These are phyloP conservation scores for Cenchrus purpureus DNA, from an alignment of 176 grass and related monocot genomes.

Conservation along the genomic window DNA sequence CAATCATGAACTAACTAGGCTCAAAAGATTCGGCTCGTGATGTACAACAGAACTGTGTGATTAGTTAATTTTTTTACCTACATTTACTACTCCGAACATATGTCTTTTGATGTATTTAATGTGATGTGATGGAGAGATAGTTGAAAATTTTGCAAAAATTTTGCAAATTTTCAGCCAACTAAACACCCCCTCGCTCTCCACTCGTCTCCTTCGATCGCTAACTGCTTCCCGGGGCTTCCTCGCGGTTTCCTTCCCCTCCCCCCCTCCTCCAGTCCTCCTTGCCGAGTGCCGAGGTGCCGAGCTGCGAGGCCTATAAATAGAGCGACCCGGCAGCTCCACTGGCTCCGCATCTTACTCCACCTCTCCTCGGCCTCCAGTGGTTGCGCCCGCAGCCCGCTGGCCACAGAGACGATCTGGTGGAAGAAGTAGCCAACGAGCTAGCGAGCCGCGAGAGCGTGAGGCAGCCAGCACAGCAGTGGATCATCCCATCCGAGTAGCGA, in stretches of 20 bases:
- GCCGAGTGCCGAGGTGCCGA: background rate
- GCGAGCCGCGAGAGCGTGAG: background rate
- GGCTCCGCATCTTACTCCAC: background rate
- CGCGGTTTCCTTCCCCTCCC: background rate
- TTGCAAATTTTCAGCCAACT: too few relatives aligned
- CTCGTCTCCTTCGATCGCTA: background rate
- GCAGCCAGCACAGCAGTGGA: too few relatives aligned
- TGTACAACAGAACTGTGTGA: too few relatives aligned
- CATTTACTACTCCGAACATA: too few relatives aligned
- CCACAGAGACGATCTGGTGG: background rate
- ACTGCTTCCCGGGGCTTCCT: background rate
- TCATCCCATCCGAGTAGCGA: background rate
- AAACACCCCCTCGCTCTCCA: background rate
- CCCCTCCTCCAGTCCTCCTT: too few relatives aligned
- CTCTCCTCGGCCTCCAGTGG: background rate
- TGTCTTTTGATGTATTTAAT: too few relatives aligned
- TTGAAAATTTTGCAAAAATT: too few relatives aligned
- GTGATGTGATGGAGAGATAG: too few relatives aligned
- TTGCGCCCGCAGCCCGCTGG: background rate
- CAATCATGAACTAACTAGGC: too few relatives aligned
- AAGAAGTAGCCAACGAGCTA: background rate
- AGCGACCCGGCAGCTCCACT: background rate
- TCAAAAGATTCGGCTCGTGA: too few relatives aligned
- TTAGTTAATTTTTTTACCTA: too few relatives aligned
- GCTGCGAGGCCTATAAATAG: constrained; percentile 33